A percentile compares a stretch with the other conserved stretches of the same genome.
Conservation (phyloP, 1,284 basidiomycete genomes). For the Wallemia hederae region DNA sequence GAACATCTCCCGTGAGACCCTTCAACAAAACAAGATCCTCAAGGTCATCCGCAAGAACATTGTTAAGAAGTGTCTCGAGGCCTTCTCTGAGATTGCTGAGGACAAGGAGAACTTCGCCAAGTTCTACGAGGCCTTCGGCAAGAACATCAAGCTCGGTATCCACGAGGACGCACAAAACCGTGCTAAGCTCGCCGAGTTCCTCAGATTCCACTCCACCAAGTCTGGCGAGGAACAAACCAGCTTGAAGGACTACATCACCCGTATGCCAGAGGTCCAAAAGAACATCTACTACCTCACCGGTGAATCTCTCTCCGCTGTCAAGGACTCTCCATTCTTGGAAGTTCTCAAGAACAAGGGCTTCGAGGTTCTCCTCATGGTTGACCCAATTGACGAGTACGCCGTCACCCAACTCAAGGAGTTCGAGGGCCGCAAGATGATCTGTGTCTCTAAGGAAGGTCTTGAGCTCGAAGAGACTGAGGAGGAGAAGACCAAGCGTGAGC, state of each 20-base stretch:
- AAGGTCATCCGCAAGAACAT: constrained; percentile 60
- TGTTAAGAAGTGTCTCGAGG: constrained; percentile 36
- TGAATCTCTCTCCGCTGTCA: constrained; percentile 71
- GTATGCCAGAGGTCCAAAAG: constrained; percentile 98
- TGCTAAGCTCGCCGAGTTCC: constrained; percentile 95
- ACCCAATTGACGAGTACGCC: constrained; percentile 95
- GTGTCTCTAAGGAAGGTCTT: constrained; percentile 95
- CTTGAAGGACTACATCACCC: constrained; percentile 97
- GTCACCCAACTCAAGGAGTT: constrained; percentile 98
- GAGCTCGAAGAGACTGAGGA: constrained; percentile 98
- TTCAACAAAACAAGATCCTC: constrained; percentile 99
- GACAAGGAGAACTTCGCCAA: constrained; percentile 99
- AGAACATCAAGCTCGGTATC: constrained; percentile 96
- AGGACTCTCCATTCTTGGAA: constrained; percentile 95
- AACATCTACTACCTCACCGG: constrained; percentile 98
- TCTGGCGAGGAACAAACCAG: constrained; percentile 70
- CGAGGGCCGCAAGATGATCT: constrained; percentile 90
- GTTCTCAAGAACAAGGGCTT: constrained; percentile 99
- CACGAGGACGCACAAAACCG: constrained; percentile 99
- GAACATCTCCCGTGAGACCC: constrained; percentile 98
- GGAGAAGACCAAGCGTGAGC: constrained; percentile 77
- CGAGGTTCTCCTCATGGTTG: constrained; percentile 86
- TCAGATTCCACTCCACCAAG: constrained; percentile 97
- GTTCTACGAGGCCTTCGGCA: constrained; percentile 79
- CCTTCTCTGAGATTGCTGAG: constrained; percentile 87